A percentile compares a stretch with the other conserved stretches of the same genome.
These are phyloP conservation scores for Trichosanthes truncata DNA, from an alignment of 306 rosid species.

Conservation along the genomic window DNA sequence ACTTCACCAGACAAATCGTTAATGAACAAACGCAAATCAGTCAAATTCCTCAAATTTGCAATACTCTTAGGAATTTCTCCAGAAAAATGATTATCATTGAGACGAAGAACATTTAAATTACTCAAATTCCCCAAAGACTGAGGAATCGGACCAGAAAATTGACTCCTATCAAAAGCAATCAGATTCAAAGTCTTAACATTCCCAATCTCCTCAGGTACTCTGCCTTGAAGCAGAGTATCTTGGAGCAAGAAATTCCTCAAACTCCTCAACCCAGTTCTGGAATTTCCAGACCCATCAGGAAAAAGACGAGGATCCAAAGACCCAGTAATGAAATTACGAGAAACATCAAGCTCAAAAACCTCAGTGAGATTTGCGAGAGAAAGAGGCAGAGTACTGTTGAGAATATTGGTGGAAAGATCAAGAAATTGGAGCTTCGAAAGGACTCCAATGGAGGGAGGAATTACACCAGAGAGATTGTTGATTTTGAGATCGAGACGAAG, in stretches of 20 bases:
- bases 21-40: constrained; percentile 17
- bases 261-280: constrained; percentile 27
- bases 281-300: constrained; percentile 20
- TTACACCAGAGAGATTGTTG: constrained; percentile 33
- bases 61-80: constrained; percentile 37
- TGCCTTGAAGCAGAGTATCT: constrained; percentile 26
- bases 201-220: constrained; percentile 43
- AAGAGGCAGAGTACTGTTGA: constrained; percentile 41
- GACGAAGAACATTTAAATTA: constrained; percentile 24
- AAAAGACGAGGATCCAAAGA: constrained; percentile 32
- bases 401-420: constrained; percentile 37
- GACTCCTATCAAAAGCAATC: constrained; percentile 29
- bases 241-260: constrained; percentile 36
- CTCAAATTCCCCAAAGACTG: constrained; percentile 35
- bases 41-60: constrained; percentile 29
- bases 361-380: constrained; percentile 44
- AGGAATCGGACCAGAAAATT: constrained; percentile 38
- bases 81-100: constrained; percentile 26
- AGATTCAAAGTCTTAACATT: constrained; percentile 26
- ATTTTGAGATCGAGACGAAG: constrained; percentile 41
- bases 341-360: constrained; percentile 42
- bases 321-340: constrained; percentile 37
- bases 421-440: constrained; percentile 41
- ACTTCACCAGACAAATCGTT: constrained; percentile 34
- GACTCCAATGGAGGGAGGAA: constrained; percentile 34